Percentiles rank a stretch among this genome's conserved stretches.
phyloP scores from a whole-genome alignment of 2,329 filamentous ascomycete genomes.

The Aspergillus japonicus region DNA sequence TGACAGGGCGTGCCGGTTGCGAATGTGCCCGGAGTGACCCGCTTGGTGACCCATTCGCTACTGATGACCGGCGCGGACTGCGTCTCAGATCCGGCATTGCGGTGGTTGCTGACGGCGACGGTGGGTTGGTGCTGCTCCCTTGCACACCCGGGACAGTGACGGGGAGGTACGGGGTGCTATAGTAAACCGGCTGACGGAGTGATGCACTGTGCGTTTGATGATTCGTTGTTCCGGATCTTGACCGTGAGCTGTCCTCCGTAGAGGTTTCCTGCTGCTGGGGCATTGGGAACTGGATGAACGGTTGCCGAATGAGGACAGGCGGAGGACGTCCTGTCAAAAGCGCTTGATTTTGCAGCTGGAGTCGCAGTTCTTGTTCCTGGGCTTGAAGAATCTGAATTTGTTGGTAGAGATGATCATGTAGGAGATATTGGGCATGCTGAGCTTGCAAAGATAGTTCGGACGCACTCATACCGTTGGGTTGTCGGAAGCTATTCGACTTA shows the following conservation, averaged over 20 bases:
- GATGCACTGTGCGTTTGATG: slow-evolving; percentile 34
- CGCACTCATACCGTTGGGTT: slow-evolving; percentile 37
- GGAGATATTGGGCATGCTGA: slow-evolving; percentile 48
- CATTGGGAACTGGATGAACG: slow-evolving; percentile 42
- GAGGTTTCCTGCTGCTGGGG: slow-evolving; percentile 37
- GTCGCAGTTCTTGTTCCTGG: slow-evolving; percentile 50
- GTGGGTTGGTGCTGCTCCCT: slow-evolving; percentile 46
- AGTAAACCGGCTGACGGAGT: slow-evolving; percentile 37
- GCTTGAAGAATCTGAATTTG: slow-evolving; percentile 52
- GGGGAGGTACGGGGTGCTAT: slow-evolving; percentile 37
- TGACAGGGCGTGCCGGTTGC: slow-evolving; percentile 49
- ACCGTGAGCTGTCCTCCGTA: slow-evolving; percentile 37
- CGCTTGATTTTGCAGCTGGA: slow-evolving; percentile 49
- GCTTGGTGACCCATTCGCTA: slow-evolving; percentile 43
- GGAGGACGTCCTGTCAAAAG: slow-evolving; percentile 41
- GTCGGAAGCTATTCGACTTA: slow-evolving; percentile 39
- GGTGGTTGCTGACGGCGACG: slow-evolving; percentile 44
- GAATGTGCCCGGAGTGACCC: slow-evolving; percentile 49
- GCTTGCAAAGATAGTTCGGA: slow-evolving; percentile 44
- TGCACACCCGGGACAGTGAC: slow-evolving; percentile 37
- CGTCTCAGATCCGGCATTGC: slow-evolving; percentile 46
- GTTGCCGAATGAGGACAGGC: slow-evolving; percentile 42
- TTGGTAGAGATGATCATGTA: slow-evolving; percentile 51
- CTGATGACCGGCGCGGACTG: slow-evolving; percentile 46
- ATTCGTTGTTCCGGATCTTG: slow-evolving; percentile 39